phyloP scores from a whole-genome alignment of 192 early-diverging fungal species.

The Coemansia sp. region DNA sequence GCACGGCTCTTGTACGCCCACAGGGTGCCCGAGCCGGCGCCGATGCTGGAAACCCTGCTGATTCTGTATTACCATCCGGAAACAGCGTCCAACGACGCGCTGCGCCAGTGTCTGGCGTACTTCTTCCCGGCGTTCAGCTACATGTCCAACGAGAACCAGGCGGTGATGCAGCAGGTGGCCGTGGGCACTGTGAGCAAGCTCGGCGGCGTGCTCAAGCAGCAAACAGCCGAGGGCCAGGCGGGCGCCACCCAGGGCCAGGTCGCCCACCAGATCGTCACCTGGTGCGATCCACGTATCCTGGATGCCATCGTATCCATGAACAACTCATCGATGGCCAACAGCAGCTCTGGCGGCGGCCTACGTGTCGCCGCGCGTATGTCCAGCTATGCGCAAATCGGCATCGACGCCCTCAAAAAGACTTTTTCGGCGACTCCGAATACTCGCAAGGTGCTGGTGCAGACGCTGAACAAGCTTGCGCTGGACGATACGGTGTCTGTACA shows the following conservation, averaged over 20 bases:
- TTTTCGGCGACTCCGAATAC: slow-evolving; percentile 53
- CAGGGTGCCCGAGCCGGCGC: slow-evolving; percentile 50
- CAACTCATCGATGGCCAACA: neutral
- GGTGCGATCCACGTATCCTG: slow-evolving; percentile 72
- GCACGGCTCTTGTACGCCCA: slow-evolving; percentile 69
- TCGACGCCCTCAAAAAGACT: slow-evolving; percentile 63
- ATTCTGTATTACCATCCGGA: slow-evolving; percentile 79
- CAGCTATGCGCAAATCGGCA: slow-evolving; percentile 55
- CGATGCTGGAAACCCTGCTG: slow-evolving; percentile 67
- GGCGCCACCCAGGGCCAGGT: slow-evolving; percentile 57
- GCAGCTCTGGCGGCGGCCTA: neutral
- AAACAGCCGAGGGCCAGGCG: slow-evolving; percentile 20
- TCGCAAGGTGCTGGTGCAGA: slow-evolving; percentile 64
- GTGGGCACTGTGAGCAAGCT: slow-evolving; percentile 37
- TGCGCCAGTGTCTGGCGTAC: slow-evolving; percentile 85
- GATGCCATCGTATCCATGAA: slow-evolving; percentile 51
- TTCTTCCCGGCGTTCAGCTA: slow-evolving; percentile 85
- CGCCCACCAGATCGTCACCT: slow-evolving; percentile 72
- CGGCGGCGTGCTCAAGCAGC: slow-evolving; percentile 40
- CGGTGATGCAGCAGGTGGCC: slow-evolving; percentile 61
- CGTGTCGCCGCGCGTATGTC: slow-evolving; percentile 27
- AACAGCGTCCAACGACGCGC: slow-evolving; percentile 63
- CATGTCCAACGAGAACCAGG: slow-evolving; percentile 73
- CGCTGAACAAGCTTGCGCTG: slow-evolving; percentile 58
- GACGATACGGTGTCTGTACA: slow-evolving; percentile 39